A percentile compares a stretch with the other conserved stretches of the same genome.
Evolutionary conservation across 2,329 filamentous ascomycete genomes (phyloP).

Genomic region (Setomelanomma holmii): DNA sequence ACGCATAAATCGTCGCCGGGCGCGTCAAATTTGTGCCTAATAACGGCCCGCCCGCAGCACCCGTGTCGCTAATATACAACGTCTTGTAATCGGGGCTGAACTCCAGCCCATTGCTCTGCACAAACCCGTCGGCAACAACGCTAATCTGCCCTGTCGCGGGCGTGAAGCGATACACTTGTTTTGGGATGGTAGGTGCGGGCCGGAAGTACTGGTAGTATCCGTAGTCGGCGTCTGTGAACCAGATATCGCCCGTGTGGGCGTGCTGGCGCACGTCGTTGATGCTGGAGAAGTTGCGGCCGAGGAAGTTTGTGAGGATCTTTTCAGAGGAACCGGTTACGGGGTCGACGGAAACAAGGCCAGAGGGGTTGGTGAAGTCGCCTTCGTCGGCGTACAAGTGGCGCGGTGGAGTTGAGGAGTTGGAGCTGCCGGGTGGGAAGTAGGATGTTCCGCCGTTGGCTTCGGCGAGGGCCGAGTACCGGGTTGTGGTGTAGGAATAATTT

Average conservation of each 20-base stretch:
- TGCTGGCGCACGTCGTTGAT: constrained; percentile 54
- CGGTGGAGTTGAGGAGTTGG: constrained; percentile 31
- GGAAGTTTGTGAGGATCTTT: constrained; percentile 56
- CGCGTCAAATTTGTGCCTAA: constrained; percentile 44
- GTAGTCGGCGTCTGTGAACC: constrained; percentile 58
- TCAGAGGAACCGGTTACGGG: constrained; percentile 52
- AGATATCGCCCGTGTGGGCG: constrained; percentile 54
- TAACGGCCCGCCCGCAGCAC: constrained; percentile 40
- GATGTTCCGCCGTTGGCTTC: constrained; percentile 47
- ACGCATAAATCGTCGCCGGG: constrained; percentile 54
- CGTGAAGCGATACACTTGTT: constrained; percentile 53
- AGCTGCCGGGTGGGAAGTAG: constrained; percentile 41
- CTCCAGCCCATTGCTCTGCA: constrained; percentile 56
- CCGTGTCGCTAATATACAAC: constrained; percentile 58
- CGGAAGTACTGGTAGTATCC: constrained; percentile 42
- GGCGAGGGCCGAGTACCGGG: constrained; percentile 49
- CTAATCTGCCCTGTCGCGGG: constrained; percentile 50
- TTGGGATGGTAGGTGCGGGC: constrained; percentile 38
- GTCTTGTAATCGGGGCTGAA: constrained; percentile 53
- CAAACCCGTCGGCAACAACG: constrained; percentile 52
- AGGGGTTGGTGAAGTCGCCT: constrained; percentile 50
- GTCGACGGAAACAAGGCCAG: constrained; percentile 54
- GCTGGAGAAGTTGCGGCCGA: constrained; percentile 55
- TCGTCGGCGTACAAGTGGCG: constrained; percentile 45
- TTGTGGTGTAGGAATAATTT: constrained; percentile 45